Evolutionary conservation across 768 basidiomycete species (phyloP), one percentile per base, ranked within the genome.

Genomic region (Termitomyces sp.): DNA sequence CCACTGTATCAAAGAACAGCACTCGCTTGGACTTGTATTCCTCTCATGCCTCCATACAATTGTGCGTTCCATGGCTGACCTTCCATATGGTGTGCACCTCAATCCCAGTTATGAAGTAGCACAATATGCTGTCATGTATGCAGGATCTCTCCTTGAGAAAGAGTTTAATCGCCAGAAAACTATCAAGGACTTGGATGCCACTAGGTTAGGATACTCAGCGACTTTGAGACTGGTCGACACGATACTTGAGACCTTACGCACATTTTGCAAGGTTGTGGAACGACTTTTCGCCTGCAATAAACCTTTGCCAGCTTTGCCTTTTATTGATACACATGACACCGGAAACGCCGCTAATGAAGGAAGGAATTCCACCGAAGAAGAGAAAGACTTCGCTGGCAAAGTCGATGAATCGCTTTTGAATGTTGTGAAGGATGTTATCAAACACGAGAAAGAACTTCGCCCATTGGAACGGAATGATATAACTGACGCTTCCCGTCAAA

Each of bases 181-280:
- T 34, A n/a, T 12, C 32, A 15, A 49, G 11, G n/a, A 21, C 24
- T 30, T 30, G 6, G n/a, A 26, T 17, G 10, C 53, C 41, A 17
- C 30, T 44, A 38, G 10, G 10, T 7, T 34, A 28, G 17, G 38
- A 19, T 26, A 40, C 5, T 38, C n/a, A 12, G 38, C 24, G 7
- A 55, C 57, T 14, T 19, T 63, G 56, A 65, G 66, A 32, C 58
- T 62, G 37, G 65, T 72, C 12, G 70, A 72, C 11, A 61, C 65
- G 53, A 63, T 60, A 11, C 64, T 75, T 62, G 60, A 64, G 1
- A 64, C 60, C 53, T 62, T 76, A 55, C 71, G 64, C 54, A 51
- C 51, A 11, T 68, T 72, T 52, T 61, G 76, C 48, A 57, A 57
- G 26, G 60, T 64, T 30, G 70, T 67, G 3, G 69, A 67, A 42